phyloP scores from a whole-genome alignment of 257 asterid species.

The Petrea volubilis region DNA sequence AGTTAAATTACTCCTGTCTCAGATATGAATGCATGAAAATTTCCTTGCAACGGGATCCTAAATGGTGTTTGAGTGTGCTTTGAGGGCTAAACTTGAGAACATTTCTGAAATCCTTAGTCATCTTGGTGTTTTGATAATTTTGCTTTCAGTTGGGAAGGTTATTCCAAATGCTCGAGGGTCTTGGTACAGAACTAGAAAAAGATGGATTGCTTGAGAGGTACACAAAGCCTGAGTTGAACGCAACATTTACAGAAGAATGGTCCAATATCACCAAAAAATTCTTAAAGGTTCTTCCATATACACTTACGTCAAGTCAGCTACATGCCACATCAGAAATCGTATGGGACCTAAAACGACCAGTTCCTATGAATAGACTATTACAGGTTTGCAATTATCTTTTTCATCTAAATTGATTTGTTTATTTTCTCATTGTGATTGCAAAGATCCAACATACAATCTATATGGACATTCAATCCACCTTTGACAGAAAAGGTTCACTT shows the following conservation, averaged over 20 bases:
- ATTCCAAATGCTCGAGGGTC: slow-evolving; percentile 94
- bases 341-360: slow-evolving; percentile 90
- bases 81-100: background rate
- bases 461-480: background rate
- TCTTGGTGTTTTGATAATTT: background rate
- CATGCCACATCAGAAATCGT: slow-evolving; percentile 85
- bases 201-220: slow-evolving; percentile 74
- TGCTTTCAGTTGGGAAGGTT: slow-evolving; percentile 70
- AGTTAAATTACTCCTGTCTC: background rate
- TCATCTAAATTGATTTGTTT: background rate
- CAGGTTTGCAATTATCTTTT: slow-evolving; percentile 55
- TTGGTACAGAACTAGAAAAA: slow-evolving; percentile 72
- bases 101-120: background rate
- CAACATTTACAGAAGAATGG: slow-evolving; percentile 66
- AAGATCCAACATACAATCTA: background rate
- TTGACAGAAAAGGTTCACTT: slow-evolving; percentile 4
- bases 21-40: background rate
- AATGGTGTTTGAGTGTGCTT: background rate
- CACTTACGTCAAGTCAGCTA: slow-evolving; percentile 83
- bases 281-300: slow-evolving; percentile 79
- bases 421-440: slow-evolving; percentile 1
- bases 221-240: slow-evolving; percentile 60
- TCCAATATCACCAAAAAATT: slow-evolving; percentile 61
- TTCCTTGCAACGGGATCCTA: background rate
- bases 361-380: slow-evolving; percentile 90